A percentile compares a stretch with the other conserved stretches of the same genome.
Evolutionary conservation across 148 eudicot species (phyloP).

Genomic region (Agrostemma githago): DNA sequence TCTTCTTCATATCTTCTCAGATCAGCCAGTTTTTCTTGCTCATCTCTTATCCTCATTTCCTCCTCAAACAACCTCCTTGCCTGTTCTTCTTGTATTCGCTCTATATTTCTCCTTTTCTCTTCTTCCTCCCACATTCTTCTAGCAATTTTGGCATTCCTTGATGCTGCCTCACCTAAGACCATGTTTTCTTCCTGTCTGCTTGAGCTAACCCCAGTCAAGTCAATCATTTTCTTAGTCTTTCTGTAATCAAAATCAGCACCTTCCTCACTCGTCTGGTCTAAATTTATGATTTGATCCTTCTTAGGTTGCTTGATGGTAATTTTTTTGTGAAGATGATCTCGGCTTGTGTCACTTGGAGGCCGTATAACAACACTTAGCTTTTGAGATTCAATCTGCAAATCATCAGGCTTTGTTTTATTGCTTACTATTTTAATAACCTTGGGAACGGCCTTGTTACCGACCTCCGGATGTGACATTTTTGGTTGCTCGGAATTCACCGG

Average conservation of each 20-base stretch:
- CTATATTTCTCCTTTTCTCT: conserved; percentile 58
- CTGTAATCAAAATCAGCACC: conserved; percentile 45
- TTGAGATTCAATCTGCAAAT: conserved; percentile 47
- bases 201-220: conserved; percentile 49
- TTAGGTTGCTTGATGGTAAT: conserved; percentile 75
- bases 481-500: conserved; percentile 54
- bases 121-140: conserved; percentile 68
- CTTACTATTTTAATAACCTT: conserved; percentile 76
- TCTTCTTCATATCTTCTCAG: conserved; percentile 58
- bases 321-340: conserved; percentile 58
- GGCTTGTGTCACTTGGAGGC: conserved; percentile 69
- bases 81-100: conserved; percentile 51
- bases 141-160: conserved; percentile 43
- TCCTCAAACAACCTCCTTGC: conserved; percentile 43
- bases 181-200: conserved; percentile 34
- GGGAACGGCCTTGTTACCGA: conserved; percentile 41
- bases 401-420: conserved; percentile 61
- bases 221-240: conserved; percentile 71
- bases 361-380: conserved; percentile 65
- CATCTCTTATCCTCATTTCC: conserved; percentile 45
- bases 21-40: conserved; percentile 33
- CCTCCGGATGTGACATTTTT: conserved; percentile 56
- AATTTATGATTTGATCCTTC: conserved; percentile 47
- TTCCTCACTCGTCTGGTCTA: conserved; percentile 60
- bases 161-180: conserved; percentile 36